Percentiles rank a stretch among this genome's conserved stretches.
Evolutionary conservation across 2,329 filamentous ascomycete genomes (phyloP).

Genomic region (Fusarium tricinctum): DNA sequence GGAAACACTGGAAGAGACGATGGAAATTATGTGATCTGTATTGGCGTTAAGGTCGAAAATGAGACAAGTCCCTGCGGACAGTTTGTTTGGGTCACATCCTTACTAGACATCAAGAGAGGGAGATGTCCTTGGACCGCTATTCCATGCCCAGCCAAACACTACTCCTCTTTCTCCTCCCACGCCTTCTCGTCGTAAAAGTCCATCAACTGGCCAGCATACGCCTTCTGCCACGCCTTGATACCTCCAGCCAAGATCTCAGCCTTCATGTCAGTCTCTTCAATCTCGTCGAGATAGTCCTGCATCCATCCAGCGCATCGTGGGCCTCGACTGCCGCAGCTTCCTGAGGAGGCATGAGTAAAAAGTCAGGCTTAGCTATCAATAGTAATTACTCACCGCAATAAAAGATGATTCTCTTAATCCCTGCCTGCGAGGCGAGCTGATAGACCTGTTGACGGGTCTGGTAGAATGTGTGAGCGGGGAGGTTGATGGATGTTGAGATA

Average conservation of each 20-base stretch:
- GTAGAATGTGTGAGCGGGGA: conserved; percentile 69
- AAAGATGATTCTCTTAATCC: conserved; percentile 64
- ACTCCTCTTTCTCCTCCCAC: conserved; percentile 52
- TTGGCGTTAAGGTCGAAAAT: conserved; percentile 56
- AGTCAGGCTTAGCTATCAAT: not conserved
- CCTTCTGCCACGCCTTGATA: conserved; percentile 68
- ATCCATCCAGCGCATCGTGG: conserved; percentile 69
- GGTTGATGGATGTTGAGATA: conserved; percentile 69
- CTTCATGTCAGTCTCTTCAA: conserved; percentile 60
- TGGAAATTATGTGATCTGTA: conserved; percentile 46
- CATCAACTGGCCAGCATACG: conserved; percentile 62
- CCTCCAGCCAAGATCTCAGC: conserved; percentile 66
- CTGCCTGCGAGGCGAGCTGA: conserved; percentile 64
- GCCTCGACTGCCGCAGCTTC: conserved; percentile 65
- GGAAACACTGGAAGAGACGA: conserved; percentile 25
- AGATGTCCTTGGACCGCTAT: conserved; percentile 38
- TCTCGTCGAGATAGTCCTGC: conserved; percentile 66
- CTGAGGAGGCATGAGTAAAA: conserved; percentile 50
- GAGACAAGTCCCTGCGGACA: conserved; percentile 39
- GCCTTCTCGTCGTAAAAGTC: conserved; percentile 63
- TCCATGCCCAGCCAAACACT: conserved; percentile 32
- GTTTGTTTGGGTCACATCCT: conserved; percentile 46
- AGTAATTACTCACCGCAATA: conserved; percentile 64
- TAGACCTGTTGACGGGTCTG: conserved; percentile 64
- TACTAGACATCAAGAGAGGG: conserved; percentile 52